Conservation (phyloP, 2,329 filamentous ascomycete genomes). For the Graphilbum fragrans region DNA sequence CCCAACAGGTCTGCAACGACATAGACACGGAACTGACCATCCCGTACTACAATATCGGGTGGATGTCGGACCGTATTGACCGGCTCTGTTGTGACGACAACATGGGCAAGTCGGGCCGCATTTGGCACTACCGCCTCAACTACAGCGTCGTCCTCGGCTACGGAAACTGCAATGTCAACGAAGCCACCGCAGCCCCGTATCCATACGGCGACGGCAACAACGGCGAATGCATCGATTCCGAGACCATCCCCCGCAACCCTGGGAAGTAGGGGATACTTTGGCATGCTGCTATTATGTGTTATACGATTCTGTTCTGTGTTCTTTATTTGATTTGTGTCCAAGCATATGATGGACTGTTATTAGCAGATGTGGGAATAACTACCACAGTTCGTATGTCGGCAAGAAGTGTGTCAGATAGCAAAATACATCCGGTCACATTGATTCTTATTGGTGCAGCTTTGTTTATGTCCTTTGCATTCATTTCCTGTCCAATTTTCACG, state of each 20-base stretch:
- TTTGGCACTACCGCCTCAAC: slow-evolving; percentile 4
- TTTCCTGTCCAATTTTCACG: no score
- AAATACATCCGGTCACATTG: no score
- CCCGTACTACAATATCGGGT: slow-evolving; percentile 7
- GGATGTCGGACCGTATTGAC: slow-evolving; percentile 6
- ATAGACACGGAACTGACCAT: slow-evolving; percentile 1
- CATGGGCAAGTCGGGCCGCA: slow-evolving; percentile 4
- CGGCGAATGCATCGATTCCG: background rate
- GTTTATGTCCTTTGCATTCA: no score
- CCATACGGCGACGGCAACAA: slow-evolving; percentile 4
- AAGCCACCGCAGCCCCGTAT: slow-evolving; percentile 1
- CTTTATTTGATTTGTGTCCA: no score
- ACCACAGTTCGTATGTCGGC: no score
- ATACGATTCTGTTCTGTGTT: no score
- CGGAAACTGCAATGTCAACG: slow-evolving; percentile 4
- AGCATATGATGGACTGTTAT: no score
- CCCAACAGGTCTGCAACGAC: slow-evolving; percentile 8
- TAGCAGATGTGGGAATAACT: no score
- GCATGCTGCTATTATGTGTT: no score
- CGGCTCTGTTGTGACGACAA: slow-evolving; percentile 7
- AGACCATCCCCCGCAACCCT: background rate
- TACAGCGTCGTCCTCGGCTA: slow-evolving; percentile 8
- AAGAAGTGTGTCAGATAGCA: no score
- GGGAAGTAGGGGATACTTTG: no score
- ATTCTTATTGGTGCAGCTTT: no score